Conservation (phyloP, 2,329 filamentous ascomycete genomes). For the Colletotrichum higginsianum region DNA sequence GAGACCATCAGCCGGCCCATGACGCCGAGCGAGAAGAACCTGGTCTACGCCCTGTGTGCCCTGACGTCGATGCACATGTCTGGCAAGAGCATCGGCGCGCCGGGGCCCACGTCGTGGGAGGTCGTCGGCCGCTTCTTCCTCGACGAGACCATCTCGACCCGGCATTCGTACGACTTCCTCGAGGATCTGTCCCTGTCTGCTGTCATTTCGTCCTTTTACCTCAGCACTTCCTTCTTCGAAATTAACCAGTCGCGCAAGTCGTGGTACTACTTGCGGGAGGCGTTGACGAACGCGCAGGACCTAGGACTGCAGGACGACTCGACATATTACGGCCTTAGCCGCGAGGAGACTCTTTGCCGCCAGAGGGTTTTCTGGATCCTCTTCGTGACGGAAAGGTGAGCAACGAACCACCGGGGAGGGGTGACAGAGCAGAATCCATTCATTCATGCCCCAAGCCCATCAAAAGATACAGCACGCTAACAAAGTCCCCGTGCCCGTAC, state of each 20-base stretch:
- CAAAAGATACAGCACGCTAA: background rate
- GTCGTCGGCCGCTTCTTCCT: conserved; percentile 69
- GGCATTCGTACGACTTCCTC: conserved; percentile 70
- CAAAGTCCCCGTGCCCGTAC: conserved; percentile 6
- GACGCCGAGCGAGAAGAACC: conserved; percentile 57
- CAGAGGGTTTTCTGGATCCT: conserved; percentile 74
- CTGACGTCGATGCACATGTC: conserved; percentile 67
- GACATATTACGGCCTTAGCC: conserved; percentile 64
- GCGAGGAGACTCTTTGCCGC: conserved; percentile 67
- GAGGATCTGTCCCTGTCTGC: conserved; percentile 68
- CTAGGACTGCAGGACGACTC: conserved; percentile 72
- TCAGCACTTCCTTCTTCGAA: conserved; percentile 73
- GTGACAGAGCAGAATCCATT: no score
- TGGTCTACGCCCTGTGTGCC: conserved; percentile 71
- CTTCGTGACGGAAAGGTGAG: conserved; percentile 72
- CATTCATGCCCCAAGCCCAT: no score
- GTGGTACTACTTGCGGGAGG: conserved; percentile 74
- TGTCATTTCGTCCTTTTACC: conserved; percentile 75
- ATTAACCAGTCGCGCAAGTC: conserved; percentile 73
- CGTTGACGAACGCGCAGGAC: conserved; percentile 72
- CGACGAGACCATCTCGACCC: conserved; percentile 70
- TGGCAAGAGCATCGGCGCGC: conserved; percentile 57
- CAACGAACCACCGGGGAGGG: background rate
- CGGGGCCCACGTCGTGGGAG: conserved; percentile 60
- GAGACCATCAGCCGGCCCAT: conserved; percentile 62